A percentile compares a stretch with the other conserved stretches of the same genome.
These are phyloP conservation scores for Colletotrichum sp. DNA, from an alignment of 2,329 filamentous ascomycete species.

Conservation along the genomic window DNA sequence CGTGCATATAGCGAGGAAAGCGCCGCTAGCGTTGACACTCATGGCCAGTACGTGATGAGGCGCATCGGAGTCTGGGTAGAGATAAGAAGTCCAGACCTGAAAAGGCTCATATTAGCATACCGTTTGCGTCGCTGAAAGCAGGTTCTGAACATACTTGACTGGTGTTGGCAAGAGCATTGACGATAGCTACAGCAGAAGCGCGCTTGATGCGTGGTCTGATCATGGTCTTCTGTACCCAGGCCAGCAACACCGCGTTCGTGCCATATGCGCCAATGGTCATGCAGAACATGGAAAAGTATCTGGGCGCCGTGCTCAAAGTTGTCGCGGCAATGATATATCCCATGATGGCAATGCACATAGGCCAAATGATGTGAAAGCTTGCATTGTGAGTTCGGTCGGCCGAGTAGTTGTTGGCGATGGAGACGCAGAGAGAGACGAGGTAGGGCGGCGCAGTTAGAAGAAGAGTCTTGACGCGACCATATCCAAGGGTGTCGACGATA, in stretches of 20 bases:
- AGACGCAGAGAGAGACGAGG: not conserved
- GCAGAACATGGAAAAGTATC: not conserved
- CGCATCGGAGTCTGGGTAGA: not conserved
- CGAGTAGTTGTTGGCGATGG: not conserved
- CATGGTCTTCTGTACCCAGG: not conserved
- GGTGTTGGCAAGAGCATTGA: not conserved
- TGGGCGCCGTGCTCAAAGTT: not conserved
- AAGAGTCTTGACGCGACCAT: constrained; percentile 57
- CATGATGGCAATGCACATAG: not conserved
- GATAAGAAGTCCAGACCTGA: not conserved
- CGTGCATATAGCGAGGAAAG: not conserved
- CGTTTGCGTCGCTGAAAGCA: not conserved
- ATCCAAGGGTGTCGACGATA: constrained; percentile 65
- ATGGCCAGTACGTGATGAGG: not conserved
- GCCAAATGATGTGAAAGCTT: not conserved
- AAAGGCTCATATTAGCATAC: not conserved
- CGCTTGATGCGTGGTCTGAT: not conserved
- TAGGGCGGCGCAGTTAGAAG: constrained; percentile 55
- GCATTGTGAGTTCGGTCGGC: not conserved
- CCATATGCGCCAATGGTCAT: not conserved
- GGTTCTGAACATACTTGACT: not conserved
- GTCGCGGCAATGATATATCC: not conserved
- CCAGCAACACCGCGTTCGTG: not conserved
- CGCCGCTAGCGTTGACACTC: not conserved
- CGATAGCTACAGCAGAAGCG: not conserved